Base-by-base conservation (phyloP, 2,329 filamentous ascomycete species). In the Penicillium sclerotiorum region DNA sequence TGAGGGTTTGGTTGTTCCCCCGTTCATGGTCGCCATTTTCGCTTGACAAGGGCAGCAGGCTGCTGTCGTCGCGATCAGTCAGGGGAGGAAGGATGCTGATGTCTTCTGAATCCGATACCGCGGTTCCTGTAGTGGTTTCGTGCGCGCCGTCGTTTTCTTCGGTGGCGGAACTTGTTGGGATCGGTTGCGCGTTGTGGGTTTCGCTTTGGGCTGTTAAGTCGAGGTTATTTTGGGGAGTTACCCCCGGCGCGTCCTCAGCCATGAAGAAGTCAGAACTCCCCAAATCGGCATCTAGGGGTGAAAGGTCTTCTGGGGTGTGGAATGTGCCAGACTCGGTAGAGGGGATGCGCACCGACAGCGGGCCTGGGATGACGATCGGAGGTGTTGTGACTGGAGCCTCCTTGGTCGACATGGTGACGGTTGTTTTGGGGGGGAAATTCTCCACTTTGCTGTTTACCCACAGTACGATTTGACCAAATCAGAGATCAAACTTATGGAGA, bases 1-100 rank as follows among this genome's bases (percentile, higher is more conserved):
- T 61, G 22, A 73, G 61, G 1, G 72, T 76, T 47, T 73, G 69
- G 42, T 74, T 73, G 30, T 68, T 68, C 30, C 53, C 56, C 41
- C 61, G 66, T 41, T 71, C 64, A 40, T 63, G 60, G 36, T 68
- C 65, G 47, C 63, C 66, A 50, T 69, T 62, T 52, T 70, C 63
- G 47, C 59, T 62, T 22, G 61, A 66, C 38, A 60, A 50, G 46
- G 62, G 59, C 36, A 65, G 56, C 18, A 68, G 50, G 36, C 66
- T 71, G 49, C 59, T 70, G 36, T 70, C 67, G 40, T 70, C 67
- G 48, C 58, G 59, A 47, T 71, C 68, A 17, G 61, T 62, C 44
- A 68, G 59, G 13, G 67, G 66, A 51, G 68, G 65, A 23, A 66
- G 58, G 15, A 61, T 47, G 25, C 58, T 65, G 18, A 59, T 58